Conservation (phyloP, 2,329 filamentous ascomycete genomes). For the Phyllosticta citriasiana region DNA sequence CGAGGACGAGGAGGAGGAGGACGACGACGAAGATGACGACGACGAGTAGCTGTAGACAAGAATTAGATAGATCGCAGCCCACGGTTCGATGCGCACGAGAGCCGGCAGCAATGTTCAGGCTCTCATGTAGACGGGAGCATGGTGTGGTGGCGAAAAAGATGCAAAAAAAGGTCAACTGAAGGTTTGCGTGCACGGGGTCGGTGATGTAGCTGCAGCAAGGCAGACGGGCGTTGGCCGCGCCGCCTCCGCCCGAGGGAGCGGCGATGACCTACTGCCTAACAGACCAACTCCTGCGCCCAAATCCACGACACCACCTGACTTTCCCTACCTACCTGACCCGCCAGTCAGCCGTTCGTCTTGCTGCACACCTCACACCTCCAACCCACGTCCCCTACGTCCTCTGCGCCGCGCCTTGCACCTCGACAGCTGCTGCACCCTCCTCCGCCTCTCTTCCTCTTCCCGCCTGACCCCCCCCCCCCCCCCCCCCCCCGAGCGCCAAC, state of each 20-base stretch:
- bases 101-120: background rate
- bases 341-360: background rate
- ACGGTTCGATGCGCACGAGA: background rate
- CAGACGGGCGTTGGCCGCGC: no score
- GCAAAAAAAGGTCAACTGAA: background rate
- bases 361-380: background rate
- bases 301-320: background rate
- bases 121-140: background rate
- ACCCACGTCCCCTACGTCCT: background rate
- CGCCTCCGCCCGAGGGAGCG: background rate
- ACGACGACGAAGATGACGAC: slow-evolving; percentile 18
- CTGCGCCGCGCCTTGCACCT: background rate
- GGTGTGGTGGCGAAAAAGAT: background rate
- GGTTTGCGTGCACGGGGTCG: background rate
- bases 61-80: slow-evolving; percentile 2
- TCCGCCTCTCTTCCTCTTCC: background rate
- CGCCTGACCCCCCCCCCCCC: slow-evolving; percentile 2
- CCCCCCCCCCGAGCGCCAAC: slow-evolving; percentile 22
- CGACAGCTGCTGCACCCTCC: background rate
- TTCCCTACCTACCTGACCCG: background rate
- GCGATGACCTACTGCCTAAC: background rate
- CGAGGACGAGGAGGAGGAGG: slow-evolving; percentile 46
- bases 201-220: background rate
- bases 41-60: slow-evolving; percentile 3
- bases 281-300: background rate